Base-by-base conservation (phyloP, 2,329 filamentous ascomycete species). In the Samsoniella hepiali region DNA sequence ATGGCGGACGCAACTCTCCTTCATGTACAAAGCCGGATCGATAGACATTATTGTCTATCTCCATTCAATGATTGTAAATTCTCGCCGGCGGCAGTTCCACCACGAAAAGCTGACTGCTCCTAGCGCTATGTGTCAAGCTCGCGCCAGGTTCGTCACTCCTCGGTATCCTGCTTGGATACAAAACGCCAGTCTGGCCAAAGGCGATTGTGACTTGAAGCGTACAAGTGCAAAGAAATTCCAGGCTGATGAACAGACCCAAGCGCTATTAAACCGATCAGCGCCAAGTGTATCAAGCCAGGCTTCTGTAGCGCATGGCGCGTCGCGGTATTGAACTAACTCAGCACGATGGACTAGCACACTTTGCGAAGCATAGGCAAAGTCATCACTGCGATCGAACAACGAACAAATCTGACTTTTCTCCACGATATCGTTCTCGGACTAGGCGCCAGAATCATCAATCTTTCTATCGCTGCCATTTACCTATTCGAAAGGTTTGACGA, bases 311-410 rank as follows among this genome's bases (percentile, higher is more conserved):
- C 49, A 62, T 32, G 51, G 59, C 17, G 38, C 27, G 6, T n/a
- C 36, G 27, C 53, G 32, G 4, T 56, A 63, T 31, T 38, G 47
- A 45, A 45, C 45, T 13, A 31, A 56, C 22, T 13, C 32, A 50
- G 10, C 5, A 88, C 86, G 0, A 87, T 87, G 75, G 86, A 90
- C 67, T 90, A 89, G 64, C 88, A 91, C 71, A 84, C 84, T 50
- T 80, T 81, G 58, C 88, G 88, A 69, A 81, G 82, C 59, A 86
- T 84, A 1, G 86, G 84, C 3, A 83, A 88, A 64, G 76, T 90
- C 1, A 82, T 84, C 68, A 82, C 84, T 64, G 82, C 85, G 11
- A 81, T 90, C n/a, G 78, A 82, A 63, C 85, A 88, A 68, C 88
- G 85, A 2, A 78, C 81, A 32, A 81, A 84, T 15, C 75, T 90